Evolutionary conservation across 805 yeast genomes (phyloP).

Genomic region (Priceomyces haplophilus): DNA sequence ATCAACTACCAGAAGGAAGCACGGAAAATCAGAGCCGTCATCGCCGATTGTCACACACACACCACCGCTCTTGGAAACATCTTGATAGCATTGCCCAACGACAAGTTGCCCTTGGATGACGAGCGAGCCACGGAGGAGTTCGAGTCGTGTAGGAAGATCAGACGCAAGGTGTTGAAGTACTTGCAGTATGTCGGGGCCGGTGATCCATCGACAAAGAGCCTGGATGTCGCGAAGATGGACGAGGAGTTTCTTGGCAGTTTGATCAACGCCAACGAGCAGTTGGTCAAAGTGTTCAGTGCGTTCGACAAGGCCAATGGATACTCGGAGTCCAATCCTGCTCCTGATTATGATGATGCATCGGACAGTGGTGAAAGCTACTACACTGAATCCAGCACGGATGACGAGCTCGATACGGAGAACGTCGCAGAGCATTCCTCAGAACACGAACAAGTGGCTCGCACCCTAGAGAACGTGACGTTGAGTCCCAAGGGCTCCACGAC

Average conservation of each 20-base stretch:
- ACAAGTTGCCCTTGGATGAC: constrained; percentile 62
- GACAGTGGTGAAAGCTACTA: constrained; percentile 34
- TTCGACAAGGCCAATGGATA: constrained; percentile 58
- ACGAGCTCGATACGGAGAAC: constrained; percentile 33
- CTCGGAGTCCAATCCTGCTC: constrained; percentile 38
- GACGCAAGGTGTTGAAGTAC: constrained; percentile 77
- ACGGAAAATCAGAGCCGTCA: constrained; percentile 62
- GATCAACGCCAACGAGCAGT: constrained; percentile 85
- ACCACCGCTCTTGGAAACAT: constrained; percentile 66
- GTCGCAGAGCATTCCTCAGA: constrained; percentile 17
- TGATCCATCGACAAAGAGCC: constrained; percentile 24
- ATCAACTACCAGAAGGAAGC: constrained; percentile 68
- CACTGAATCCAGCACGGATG: constrained; percentile 31
- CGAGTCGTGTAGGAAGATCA: constrained; percentile 67
- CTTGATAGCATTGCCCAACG: constrained; percentile 38
- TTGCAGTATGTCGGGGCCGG: constrained; percentile 73
- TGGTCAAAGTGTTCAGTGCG: constrained; percentile 66
- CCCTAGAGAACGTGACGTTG: constrained; percentile 9
- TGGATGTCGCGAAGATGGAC: constrained; percentile 36
- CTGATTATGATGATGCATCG: constrained; percentile 23
- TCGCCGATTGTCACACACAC: constrained; percentile 74
- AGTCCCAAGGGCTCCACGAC: neutral
- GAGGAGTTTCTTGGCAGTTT: constrained; percentile 88
- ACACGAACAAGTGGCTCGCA: constrained; percentile 4
- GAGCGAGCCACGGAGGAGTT: constrained; percentile 60